Percentiles rank a stretch among this genome's conserved stretches.
Conservation (phyloP, 192 early-diverging fungal species). For the Coemansia sp. region DNA sequence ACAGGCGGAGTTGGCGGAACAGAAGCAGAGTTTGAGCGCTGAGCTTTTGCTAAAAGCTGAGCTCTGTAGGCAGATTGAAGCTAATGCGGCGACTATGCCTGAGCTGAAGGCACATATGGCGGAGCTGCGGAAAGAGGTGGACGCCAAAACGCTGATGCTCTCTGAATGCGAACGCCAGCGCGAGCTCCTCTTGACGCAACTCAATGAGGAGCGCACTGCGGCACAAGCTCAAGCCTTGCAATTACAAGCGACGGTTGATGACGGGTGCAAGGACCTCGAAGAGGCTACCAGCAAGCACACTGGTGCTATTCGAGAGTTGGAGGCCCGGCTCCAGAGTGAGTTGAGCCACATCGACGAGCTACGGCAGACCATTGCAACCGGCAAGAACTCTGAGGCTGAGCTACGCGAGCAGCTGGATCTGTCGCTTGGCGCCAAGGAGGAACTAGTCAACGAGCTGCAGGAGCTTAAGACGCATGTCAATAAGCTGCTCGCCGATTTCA, state of each 20-base stretch:
- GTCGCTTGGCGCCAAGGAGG: background rate
- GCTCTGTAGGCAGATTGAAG: constrained; percentile 22
- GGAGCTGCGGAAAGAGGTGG: constrained; percentile 9
- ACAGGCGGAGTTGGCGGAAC: background rate
- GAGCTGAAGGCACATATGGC: constrained; percentile 22
- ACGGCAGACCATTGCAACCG: background rate
- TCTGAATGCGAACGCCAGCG: background rate
- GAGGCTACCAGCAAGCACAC: background rate
- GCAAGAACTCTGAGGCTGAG: background rate
- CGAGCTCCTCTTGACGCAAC: background rate
- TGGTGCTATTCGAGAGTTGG: background rate
- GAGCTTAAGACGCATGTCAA: background rate
- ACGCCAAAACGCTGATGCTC: background rate
- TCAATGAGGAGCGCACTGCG: constrained; percentile 11
- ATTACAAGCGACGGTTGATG: background rate
- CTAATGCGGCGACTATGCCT: background rate
- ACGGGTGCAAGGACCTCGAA: background rate
- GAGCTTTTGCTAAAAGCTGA: constrained; percentile 8
- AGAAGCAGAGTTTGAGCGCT: background rate
- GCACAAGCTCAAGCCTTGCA: background rate
- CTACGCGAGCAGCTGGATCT: background rate
- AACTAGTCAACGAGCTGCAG: background rate
- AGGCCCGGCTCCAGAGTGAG: background rate
- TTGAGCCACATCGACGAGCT: background rate
- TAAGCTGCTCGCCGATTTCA: background rate